phyloP scores from a whole-genome alignment of 495 filamentous ascomycete species.

The Bacidia rubella region DNA sequence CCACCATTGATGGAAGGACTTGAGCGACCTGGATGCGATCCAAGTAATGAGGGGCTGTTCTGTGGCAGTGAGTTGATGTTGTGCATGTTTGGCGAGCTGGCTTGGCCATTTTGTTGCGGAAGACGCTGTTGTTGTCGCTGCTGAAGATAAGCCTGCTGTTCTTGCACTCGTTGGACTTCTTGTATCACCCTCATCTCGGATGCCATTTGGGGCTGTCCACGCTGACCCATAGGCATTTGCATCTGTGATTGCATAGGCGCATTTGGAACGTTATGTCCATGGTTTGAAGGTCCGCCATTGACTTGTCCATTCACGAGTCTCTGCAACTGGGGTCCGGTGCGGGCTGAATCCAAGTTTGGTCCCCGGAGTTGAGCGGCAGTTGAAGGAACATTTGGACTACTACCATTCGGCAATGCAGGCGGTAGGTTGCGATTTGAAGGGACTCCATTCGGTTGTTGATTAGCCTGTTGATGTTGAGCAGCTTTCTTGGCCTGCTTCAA shows the following conservation, averaged over 20 bases:
- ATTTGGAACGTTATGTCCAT: constrained; percentile 47
- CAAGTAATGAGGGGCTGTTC: constrained; percentile 39
- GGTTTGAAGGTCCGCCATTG: constrained; percentile 37
- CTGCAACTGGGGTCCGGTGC: constrained; percentile 27
- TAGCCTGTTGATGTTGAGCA: constrained; percentile 27
- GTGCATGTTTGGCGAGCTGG: constrained; percentile 17
- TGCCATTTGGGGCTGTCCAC: constrained; percentile 41
- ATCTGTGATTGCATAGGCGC: constrained; percentile 51
- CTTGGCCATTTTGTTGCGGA: constrained; percentile 14
- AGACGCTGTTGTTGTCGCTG: constrained; percentile 44
- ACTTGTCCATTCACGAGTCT: constrained; percentile 27
- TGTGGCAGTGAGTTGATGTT: constrained; percentile 24
- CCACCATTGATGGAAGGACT: constrained; percentile 35
- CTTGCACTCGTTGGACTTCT: constrained; percentile 50
- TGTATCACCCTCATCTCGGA: constrained; percentile 40
- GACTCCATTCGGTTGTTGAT: constrained; percentile 28
- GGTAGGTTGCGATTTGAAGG: constrained; percentile 18
- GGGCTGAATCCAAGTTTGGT: constrained; percentile 20
- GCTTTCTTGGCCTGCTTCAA: constrained; percentile 26
- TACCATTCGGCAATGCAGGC: constrained; percentile 27
- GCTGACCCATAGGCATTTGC: constrained; percentile 42
- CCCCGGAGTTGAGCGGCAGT: constrained; percentile 7
- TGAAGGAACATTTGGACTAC: constrained; percentile 23
- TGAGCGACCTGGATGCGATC: constrained; percentile 39
- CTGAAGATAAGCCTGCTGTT: constrained; percentile 49